Evolutionary conservation across 2,329 filamentous ascomycete species (phyloP), one percentile per base, ranked within the genome.

Genomic region (Colletotrichum camelliae): DNA sequence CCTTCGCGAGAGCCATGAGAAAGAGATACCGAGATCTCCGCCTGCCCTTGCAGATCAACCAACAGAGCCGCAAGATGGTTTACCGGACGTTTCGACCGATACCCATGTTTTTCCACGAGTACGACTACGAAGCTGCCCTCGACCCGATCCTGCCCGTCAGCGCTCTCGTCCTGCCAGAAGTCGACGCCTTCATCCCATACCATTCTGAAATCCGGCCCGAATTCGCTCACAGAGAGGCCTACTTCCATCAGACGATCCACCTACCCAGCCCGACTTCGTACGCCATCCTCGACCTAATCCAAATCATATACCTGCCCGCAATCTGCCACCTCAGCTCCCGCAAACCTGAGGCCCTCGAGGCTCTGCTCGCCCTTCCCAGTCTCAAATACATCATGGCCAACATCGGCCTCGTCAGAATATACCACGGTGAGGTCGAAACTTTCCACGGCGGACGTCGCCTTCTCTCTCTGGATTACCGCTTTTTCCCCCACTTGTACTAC

Each of bases 201-300:
- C 18, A n/a, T 43, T 18, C 39, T 43, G 39, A 1, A 2, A 2
- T 4, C 39, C 39, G 4, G 39, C 4, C 18, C 39, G 39, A 43
- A 3, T 10, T 4, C 2, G 18, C 2, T 2, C 8, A 9, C 16
- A 12, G 9, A 7, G 9, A 5, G 5, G 18, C 4, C 18, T n/a
- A 1, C 18, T 48, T n/a, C 39, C 9, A 48, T 48, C 39, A 5
- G 5, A 10, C 9, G 39, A 7, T 12, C 18, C 43, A 48, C 10
- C 43, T 3, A 12, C 5, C 43, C 43, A 4, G 2, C 43, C 43
- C 43, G 43, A 21, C n/a, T 18, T 48, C 43, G 1, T 18, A 48
- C 1, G 43, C 9, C 10, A 21, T 3, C 1, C 43, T 52, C 43
- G n/a, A 21, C 43, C 2, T 52, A n/a, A 4, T 52, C 10, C n/a